Conservation (phyloP, 257 asterid species). For the Nicotiana paniculata region DNA sequence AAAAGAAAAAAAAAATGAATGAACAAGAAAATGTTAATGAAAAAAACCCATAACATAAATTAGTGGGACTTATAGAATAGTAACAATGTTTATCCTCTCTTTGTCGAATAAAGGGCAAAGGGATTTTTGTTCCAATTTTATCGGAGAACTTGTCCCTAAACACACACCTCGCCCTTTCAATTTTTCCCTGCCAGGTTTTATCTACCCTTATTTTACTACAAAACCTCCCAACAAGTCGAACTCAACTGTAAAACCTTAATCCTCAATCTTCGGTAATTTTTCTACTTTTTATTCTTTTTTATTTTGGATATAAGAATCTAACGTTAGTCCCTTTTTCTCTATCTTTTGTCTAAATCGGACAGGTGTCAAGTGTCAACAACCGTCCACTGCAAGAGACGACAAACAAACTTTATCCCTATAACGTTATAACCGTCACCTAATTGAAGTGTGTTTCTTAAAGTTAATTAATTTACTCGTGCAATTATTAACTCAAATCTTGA, state of each 20-base stretch:
- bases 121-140: not conserved
- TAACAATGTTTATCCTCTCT: not conserved
- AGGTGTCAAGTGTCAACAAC: not conserved
- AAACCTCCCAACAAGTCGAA: constrained; percentile 5
- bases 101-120: not conserved
- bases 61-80: not conserved
- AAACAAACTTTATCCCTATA: too few relatives aligned
- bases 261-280: not conserved
- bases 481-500: too few relatives aligned
- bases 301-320: not conserved
- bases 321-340: not conserved
- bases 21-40: not conserved
- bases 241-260: not conserved
- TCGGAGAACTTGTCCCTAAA: not conserved
- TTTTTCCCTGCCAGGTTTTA: not conserved
- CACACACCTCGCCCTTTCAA: not conserved
- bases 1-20: not conserved
- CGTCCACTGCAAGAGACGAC: too few relatives aligned
- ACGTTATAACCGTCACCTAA: too few relatives aligned
- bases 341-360: not conserved
- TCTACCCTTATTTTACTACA: constrained; percentile 1
- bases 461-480: too few relatives aligned
- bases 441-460: too few relatives aligned
- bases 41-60: not conserved
- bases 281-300: not conserved